Base-by-base conservation (phyloP, 2,329 filamentous ascomycete species). In the Setomelanomma holmii region DNA sequence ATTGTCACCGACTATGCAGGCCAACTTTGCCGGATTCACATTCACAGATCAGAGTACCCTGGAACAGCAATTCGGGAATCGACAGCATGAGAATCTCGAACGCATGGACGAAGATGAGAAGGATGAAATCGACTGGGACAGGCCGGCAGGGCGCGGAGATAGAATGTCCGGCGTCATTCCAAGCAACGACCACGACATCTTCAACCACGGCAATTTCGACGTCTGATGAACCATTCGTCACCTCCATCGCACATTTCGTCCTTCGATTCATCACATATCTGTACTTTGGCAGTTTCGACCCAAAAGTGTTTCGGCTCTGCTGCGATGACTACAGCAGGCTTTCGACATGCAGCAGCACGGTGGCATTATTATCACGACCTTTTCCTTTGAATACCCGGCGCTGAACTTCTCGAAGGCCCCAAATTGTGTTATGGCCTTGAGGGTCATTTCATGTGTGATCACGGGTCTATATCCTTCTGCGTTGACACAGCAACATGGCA, bases 1-100 rank as follows among this genome's bases (percentile, higher is more conserved):
- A 0, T 81, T 99, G 20, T 96, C 92, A 12, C 95, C 95, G 0
- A 96, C 91, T 2, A 93, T 97, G 77, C 95, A 99, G 77, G 95
- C 93, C 58, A 97, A 98, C 71, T 99, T 99, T 80, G 91, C 95
- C 69, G 95, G 95, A 27, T 99, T 99, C 76, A 99, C 95, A 0
- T 99, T 96, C 74, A 95, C 98, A n/a, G 95, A 98, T 66, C 93
- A 98, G 78, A 97, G 91, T 69, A 90, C 91, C 1, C 87, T 99
- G 49, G 93, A 98, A 45, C 91, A 93, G 58, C 88, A 95, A 61
- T 92, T 91, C 50, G 64, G 55, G 19, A 51, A 64, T 53, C 72
- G 66, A 19, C 74, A 76, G 46, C 68, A 74, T n/a, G 68, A 74
- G 22, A 72, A 70, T 49, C 68, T 64, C 56, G 76, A 75, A 60